Base-by-base conservation (phyloP, 176 grass and related monocot species). In the Zoysia pacifica region DNA sequence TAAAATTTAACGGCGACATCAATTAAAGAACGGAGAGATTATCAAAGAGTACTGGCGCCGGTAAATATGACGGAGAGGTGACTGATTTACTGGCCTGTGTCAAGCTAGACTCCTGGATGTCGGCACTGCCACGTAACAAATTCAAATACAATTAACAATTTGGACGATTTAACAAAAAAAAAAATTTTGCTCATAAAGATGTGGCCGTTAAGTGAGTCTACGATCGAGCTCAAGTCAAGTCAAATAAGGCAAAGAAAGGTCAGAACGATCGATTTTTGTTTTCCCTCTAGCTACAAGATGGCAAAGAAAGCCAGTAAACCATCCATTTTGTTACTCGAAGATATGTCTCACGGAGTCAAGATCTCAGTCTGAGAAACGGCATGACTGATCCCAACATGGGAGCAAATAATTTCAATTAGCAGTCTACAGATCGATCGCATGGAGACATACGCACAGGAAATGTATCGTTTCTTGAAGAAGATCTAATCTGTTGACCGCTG, bases 191-290 rank as follows among this genome's bases (percentile, higher is more conserved):
- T 51, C 46, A 14, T 18, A 14, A 43, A 40, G 35, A 6, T 44
- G 69, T 41, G 59, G 58, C 46, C 18, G 38, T 43, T 19, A 54
- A n/a, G 38, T 48, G 54, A 48, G 70, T 74, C 70, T 7, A 12
- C 11, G 40, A 28, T 28, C 28, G 28, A 74, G 19, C 48, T 83
- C 4, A 18, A 75, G 81, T 83, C 81, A 83, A 83, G 49, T 83
- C 70, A 75, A 74, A 46, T 39, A 47, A 46, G 70, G 3, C 54
- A 47, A 74, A 48, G 28, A 3, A 55, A 55, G 15, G 58, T 35
- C 18, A 61, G 18, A 43, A 53, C 59, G 13, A 49, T 64, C 46
- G 1, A 82, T 50, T 64, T 65, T 78, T 14, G n/a, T n/a, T 14
- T 52, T 52, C 28, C 28, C 28, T 28, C 28, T 28, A 28, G 3